Evolutionary conservation across 192 early-diverging fungal genomes (phyloP).

Genomic region (Powellomyces hirtus): DNA sequence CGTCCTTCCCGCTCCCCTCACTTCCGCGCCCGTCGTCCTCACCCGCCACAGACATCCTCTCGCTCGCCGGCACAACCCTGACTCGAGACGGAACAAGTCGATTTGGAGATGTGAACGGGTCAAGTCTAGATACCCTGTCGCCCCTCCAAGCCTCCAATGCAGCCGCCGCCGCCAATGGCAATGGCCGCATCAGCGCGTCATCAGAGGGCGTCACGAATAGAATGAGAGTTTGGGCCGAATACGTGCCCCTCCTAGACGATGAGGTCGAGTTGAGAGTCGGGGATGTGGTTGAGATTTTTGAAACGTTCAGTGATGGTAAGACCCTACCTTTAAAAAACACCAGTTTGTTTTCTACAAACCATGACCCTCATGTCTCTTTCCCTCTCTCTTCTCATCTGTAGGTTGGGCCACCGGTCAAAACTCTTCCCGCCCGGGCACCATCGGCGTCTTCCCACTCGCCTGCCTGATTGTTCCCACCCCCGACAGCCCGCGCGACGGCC

Average conservation of each 20-base stretch:
- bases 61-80: not conserved
- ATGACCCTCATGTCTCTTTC: not conserved
- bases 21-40: not conserved
- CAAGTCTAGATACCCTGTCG: too few relatives aligned
- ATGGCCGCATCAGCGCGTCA: not conserved
- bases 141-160: too few relatives aligned
- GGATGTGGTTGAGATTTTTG: slow-evolving; percentile 24
- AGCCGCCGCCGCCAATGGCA: not conserved
- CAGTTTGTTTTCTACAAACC: not conserved
- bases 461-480: slow-evolving; percentile 13
- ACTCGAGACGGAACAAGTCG: too few relatives aligned
- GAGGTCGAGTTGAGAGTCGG: slow-evolving; percentile 21
- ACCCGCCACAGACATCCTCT: not conserved
- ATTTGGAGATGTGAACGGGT: too few relatives aligned
- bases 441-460: slow-evolving; percentile 22
- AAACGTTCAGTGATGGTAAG: slow-evolving; percentile 29
- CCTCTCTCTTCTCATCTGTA: not conserved
- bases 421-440: not conserved
- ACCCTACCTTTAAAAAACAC: not conserved
- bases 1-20: not conserved
- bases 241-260: slow-evolving; percentile 16
- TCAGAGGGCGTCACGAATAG: not conserved
- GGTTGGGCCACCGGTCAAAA: slow-evolving; percentile 16
- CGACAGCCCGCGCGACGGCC: not conserved
- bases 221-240: slow-evolving; percentile 26